phyloP scores from a whole-genome alignment of 768 basidiomycete genomes.

The Amanita pallidorosea region DNA sequence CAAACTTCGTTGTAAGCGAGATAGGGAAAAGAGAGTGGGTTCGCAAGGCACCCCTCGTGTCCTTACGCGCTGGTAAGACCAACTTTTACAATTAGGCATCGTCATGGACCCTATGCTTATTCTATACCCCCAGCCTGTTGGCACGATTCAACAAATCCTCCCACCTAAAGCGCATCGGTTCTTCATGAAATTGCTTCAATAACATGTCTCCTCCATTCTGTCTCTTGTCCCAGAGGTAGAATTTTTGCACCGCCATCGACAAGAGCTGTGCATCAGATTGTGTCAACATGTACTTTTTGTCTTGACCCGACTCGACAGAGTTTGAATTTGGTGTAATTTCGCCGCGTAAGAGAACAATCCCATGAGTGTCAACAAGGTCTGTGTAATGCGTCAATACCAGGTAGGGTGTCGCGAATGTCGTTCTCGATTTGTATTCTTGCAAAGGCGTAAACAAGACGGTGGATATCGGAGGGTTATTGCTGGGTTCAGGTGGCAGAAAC shows the following conservation, averaged over 20 bases:
- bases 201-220: constrained; percentile 35
- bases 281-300: constrained; percentile 47
- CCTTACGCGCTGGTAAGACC: constrained; percentile 4
- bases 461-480: constrained; percentile 41
- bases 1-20: constrained; percentile 48
- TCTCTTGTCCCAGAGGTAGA: constrained; percentile 61
- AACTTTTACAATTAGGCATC: background rate
- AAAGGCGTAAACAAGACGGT: constrained; percentile 90
- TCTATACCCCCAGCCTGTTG: constrained; percentile 11
- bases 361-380: constrained; percentile 73
- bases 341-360: constrained; percentile 77
- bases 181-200: constrained; percentile 66
- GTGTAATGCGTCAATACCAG: constrained; percentile 88
- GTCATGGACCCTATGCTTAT: background rate
- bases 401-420: constrained; percentile 82
- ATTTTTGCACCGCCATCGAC: constrained; percentile 71
- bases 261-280: constrained; percentile 83
- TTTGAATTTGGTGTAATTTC: constrained; percentile 72
- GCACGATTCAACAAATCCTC: constrained; percentile 58
- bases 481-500: constrained; percentile 25
- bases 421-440: constrained; percentile 83
- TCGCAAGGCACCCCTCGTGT: constrained; percentile 36
- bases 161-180: constrained; percentile 74
- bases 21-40: constrained; percentile 51
- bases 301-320: constrained; percentile 17